Percentiles rank a stretch among this genome's conserved stretches.
Evolutionary conservation across 192 early-diverging fungal genomes (phyloP).

Genomic region (Linnemannia schmuckeri): DNA sequence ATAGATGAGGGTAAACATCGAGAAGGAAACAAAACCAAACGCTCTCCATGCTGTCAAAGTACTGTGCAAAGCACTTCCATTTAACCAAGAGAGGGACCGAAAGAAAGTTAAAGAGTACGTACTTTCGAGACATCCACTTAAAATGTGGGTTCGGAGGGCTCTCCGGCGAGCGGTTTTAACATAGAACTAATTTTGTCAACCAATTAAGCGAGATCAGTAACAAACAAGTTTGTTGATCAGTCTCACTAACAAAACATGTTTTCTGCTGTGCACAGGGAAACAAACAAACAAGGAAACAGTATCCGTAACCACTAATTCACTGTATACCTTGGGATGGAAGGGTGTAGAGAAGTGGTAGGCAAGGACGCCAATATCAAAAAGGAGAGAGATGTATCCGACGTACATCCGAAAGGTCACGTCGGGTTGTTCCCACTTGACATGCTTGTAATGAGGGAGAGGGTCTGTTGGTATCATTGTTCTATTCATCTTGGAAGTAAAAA

Average conservation of each 20-base stretch:
- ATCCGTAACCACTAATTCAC: too few species aligned
- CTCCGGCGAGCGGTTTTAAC: slow-evolving; percentile 38
- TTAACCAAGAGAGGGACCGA: too few species aligned
- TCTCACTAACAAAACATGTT: not conserved
- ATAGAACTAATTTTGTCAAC: slow-evolving; percentile 27
- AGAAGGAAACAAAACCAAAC: too few species aligned
- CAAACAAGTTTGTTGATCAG: not conserved
- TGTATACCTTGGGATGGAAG: slow-evolving; percentile 44
- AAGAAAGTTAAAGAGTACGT: not conserved
- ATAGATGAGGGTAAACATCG: not conserved
- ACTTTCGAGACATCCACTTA: slow-evolving; percentile 51
- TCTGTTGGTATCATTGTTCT: not conserved
- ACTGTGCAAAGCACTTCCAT: not conserved
- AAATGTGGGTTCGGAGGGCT: slow-evolving; percentile 33
- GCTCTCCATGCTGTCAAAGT: not conserved
- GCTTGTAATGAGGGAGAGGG: slow-evolving; percentile 33
- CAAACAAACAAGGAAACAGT: too few species aligned
- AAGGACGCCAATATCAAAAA: slow-evolving; percentile 42
- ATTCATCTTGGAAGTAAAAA: not conserved
- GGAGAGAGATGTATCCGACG: slow-evolving; percentile 33
- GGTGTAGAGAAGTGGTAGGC: slow-evolving; percentile 44
- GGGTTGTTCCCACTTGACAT: slow-evolving; percentile 36
- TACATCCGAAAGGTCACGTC: slow-evolving; percentile 44
- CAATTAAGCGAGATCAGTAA: not conserved
- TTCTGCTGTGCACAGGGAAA: not conserved